Base-by-base conservation (phyloP, 2,329 filamentous ascomycete species). In the Didymella sp. region DNA sequence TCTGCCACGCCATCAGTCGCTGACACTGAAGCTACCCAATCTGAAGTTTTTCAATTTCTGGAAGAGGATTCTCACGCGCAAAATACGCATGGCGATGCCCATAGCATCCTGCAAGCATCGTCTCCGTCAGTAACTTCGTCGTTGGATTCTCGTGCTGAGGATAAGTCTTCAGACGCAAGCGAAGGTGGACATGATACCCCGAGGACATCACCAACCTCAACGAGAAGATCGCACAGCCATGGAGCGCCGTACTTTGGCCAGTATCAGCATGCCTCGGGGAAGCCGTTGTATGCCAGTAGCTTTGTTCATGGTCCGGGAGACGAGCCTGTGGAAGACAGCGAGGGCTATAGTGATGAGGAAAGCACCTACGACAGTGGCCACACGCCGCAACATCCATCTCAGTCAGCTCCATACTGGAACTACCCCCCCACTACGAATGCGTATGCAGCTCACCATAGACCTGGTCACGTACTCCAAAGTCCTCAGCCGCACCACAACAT, bases 401-500 rank as follows among this genome's bases (percentile, higher is more conserved):
- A 63, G 45, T 44, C 59, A 17, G 51, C 60, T 22, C 68, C 68
- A 47, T 64, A 67, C 19, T 66, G 63, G 35, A 43, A 60, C 8
- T 67, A 62, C 13, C 66, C 70, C 12, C 61, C 68, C 25, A 58
- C 66, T 17, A 67, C 70, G n/a, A 59, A 50, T 45, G 62, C 58
- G 17, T 68, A 73, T 38, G 62, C 61, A 27, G 59, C 62, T 40
- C 70, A 72, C 44, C 64, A 73, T 7, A 64, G 60, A 49, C 59
- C 68, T 27, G 67, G 70, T 41, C 73, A 77, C 51, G 60, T 76
- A 13, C 56, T 76, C 8, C 71, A 76, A 42, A 72, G 64, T 22
- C 75, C 75, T 31, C 72, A 73, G 56, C 73, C 75, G 11, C 69
- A 73, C 13, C 62, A 68, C 44, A 67, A 68, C 28, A 68, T 73